These are phyloP conservation scores for Aureobasidium sp. DNA, from an alignment of 2,329 filamentous ascomycete species.

Conservation along the genomic window DNA sequence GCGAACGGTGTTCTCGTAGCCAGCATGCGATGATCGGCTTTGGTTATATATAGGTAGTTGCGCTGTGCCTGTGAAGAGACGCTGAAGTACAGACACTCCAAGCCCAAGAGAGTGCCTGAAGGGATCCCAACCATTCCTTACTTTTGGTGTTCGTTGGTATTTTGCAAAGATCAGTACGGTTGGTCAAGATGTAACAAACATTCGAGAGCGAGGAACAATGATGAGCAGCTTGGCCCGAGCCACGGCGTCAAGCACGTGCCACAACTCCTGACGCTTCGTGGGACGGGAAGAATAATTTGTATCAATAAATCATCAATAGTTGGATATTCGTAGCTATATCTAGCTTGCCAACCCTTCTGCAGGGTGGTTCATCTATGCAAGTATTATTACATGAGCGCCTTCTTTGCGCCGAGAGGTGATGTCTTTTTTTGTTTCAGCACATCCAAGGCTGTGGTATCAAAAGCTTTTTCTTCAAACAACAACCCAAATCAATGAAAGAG, in stretches of 20 bases:
- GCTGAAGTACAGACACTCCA: no score
- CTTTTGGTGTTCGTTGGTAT: no score
- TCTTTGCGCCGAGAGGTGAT: neutral
- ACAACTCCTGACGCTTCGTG: neutral
- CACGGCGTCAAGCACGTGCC: neutral
- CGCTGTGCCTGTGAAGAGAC: no score
- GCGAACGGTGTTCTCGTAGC: no score
- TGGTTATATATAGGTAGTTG: no score
- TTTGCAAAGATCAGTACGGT: no score
- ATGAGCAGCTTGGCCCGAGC: no score
- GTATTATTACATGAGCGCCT: constrained; percentile 4
- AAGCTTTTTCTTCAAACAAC: neutral
- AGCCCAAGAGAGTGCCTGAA: no score
- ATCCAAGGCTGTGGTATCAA: constrained; percentile 6
- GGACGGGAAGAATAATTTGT: neutral
- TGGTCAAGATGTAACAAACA: no score
- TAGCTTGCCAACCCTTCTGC: neutral
- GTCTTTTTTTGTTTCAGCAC: constrained; percentile 4
- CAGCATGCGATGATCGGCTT: no score
- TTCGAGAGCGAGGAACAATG: no score
- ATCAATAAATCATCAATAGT: constrained; percentile 5
- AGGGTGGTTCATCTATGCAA: constrained; percentile 2
- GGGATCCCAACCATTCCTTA: no score
- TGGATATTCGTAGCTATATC: constrained; percentile 1
- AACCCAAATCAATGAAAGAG: neutral